phyloP scores from a whole-genome alignment of 306 rosid genomes.

The Herpetospermum pedunculosum region DNA sequence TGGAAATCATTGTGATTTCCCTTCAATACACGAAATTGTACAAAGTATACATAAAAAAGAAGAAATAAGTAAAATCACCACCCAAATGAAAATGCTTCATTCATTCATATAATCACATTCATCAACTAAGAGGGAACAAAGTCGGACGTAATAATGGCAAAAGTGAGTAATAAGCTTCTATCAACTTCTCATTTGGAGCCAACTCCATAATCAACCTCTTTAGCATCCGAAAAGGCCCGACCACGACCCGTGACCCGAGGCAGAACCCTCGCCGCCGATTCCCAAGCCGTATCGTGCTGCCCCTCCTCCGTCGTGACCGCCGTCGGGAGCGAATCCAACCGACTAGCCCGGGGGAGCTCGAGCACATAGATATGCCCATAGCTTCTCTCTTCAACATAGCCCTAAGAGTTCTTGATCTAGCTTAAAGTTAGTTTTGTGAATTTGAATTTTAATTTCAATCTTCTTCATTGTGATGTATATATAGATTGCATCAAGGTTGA shows the following conservation, averaged over 20 bases:
- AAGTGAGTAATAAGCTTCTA: conserved; percentile 62
- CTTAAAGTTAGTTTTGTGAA: not conserved
- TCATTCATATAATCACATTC: not conserved
- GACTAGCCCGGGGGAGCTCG: conserved; percentile 33
- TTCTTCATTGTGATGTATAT: conserved; percentile 18
- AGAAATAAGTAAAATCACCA: not conserved
- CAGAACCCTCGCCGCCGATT: conserved; percentile 57
- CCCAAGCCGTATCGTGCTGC: conserved; percentile 58
- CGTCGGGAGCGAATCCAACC: conserved; percentile 49
- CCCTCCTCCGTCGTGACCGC: conserved; percentile 46
- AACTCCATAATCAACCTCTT: conserved; percentile 61
- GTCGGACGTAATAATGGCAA: conserved; percentile 70
- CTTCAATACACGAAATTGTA: conserved; percentile 8
- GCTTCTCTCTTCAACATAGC: conserved; percentile 52
- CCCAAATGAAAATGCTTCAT: conserved; percentile 3
- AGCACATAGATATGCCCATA: conserved; percentile 37
- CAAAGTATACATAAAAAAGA: not conserved
- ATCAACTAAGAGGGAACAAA: conserved; percentile 71
- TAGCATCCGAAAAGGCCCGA: conserved; percentile 53
- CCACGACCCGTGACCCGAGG: conserved; percentile 44
- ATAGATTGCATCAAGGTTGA: conserved; percentile 25
- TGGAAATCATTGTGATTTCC: conserved; percentile 2
- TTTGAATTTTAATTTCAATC: not conserved
- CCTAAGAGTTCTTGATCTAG: not conserved
- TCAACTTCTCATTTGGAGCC: conserved; percentile 46